A percentile compares a stretch with the other conserved stretches of the same genome.
Evolutionary conservation across 805 yeast genomes (phyloP).

Genomic region (Jamesozyma spencerorum): DNA sequence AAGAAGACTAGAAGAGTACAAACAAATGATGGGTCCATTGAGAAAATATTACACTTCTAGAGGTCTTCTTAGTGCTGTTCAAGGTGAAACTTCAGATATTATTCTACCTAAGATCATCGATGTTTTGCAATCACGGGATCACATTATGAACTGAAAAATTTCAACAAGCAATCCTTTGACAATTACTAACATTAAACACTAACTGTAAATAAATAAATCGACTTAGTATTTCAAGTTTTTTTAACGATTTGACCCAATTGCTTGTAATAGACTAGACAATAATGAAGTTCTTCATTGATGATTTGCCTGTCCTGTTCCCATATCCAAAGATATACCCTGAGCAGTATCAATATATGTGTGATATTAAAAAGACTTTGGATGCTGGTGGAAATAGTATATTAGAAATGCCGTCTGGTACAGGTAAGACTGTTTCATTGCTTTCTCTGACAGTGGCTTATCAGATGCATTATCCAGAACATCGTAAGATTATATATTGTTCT

Average conservation of each 20-base stretch:
- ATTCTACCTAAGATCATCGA: conserved; percentile 59
- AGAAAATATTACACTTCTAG: conserved; percentile 46
- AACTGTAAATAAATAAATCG: too few relatives aligned
- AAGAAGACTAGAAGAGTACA: conserved; percentile 56
- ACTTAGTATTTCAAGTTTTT: too few relatives aligned
- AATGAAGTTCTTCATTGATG: conserved; percentile 82
- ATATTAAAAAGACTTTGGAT: conserved; percentile 84
- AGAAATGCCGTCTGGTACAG: conserved; percentile 99
- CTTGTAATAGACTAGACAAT: not conserved
- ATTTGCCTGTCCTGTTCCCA: conserved; percentile 90
- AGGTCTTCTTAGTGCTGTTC: conserved; percentile 45
- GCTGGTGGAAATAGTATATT: conserved; percentile 93
- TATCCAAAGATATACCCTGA: conserved; percentile 96
- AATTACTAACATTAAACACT: too few relatives aligned
- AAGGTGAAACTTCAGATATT: conserved; percentile 76
- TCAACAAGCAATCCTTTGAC: too few relatives aligned
- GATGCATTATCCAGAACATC: conserved; percentile 85
- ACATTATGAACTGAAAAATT: too few relatives aligned
- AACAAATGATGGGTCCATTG: conserved; percentile 51
- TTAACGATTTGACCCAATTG: not conserved
- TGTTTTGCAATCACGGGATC: not conserved
- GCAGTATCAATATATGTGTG: conserved; percentile 96
- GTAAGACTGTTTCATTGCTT: conserved; percentile 86
- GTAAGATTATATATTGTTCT: conserved; percentile 88
- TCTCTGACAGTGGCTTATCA: conserved; percentile 94